Conservation (phyloP, 257 asterid genomes). For the Lantana camara region DNA sequence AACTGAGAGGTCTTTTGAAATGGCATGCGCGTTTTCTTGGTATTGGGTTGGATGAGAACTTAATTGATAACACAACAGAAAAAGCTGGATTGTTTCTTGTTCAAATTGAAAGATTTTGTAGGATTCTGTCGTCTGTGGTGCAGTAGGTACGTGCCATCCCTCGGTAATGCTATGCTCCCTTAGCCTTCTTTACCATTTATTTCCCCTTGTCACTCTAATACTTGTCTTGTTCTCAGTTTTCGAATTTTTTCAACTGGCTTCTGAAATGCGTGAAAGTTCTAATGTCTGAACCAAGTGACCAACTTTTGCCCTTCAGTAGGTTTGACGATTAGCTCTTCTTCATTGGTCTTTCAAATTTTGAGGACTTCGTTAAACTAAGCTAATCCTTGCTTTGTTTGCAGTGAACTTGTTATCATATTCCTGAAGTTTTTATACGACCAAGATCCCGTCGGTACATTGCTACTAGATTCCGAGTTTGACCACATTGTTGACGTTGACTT, state of each 20-base stretch:
- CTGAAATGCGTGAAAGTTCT: constrained; percentile 84
- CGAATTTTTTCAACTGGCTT: constrained; percentile 99
- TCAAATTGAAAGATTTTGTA: constrained; percentile 76
- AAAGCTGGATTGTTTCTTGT: constrained; percentile 86
- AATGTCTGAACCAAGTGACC: constrained; percentile 95
- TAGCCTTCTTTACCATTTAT: constrained; percentile 16
- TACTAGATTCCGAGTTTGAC: constrained; percentile 60
- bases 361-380: constrained; percentile 22
- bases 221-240: constrained; percentile 60
- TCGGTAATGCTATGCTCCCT: constrained; percentile 10
- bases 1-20: constrained; percentile 87
- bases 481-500: constrained; percentile 59
- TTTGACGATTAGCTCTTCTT: constrained; percentile 42
- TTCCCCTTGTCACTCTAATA: constrained; percentile 31
- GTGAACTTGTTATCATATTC: constrained; percentile 90
- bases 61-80: constrained; percentile 83
- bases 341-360: constrained; percentile 24
- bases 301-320: constrained; percentile 92
- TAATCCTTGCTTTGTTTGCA: constrained; percentile 43
- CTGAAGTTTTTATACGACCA: constrained; percentile 86
- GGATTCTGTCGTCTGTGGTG: constrained; percentile 81
- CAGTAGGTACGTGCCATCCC: constrained; percentile 67
- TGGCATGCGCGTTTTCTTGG: constrained; percentile 91
- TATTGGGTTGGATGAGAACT: constrained; percentile 85
- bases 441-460: constrained; percentile 85